Evolutionary conservation across 2,329 filamentous ascomycete species (phyloP).

Genomic region (Monilinia vaccinii-corymbosi): DNA sequence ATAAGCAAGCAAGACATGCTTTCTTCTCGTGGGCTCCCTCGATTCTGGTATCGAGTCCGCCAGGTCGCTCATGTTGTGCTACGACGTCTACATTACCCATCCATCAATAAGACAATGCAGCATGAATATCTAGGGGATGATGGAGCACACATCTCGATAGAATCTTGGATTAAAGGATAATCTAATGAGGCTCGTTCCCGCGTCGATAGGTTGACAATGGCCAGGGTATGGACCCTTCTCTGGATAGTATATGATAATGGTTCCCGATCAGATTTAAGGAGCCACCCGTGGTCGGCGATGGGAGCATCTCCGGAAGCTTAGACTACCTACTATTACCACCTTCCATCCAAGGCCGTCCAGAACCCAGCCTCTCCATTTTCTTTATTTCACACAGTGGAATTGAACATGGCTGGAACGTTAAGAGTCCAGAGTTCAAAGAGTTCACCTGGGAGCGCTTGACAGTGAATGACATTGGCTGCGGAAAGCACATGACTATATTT

Average conservation of each 20-base stretch:
- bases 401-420: not conserved
- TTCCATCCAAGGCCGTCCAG: not conserved
- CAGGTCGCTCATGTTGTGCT: slow-evolving; percentile 9
- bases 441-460: not conserved
- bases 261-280: not conserved
- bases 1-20: slow-evolving; percentile 5
- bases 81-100: not conserved
- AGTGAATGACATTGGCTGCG: slow-evolving; percentile 3
- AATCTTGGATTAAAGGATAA: not conserved
- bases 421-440: not conserved
- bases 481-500: slow-evolving; percentile 20
- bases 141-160: not conserved
- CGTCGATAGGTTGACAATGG: not conserved
- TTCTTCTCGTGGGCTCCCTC: not conserved
- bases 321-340: not conserved
- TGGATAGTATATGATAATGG: not conserved
- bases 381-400: not conserved
- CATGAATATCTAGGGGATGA: not conserved
- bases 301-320: not conserved
- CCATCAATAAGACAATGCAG: too few relatives aligned
- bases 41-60: slow-evolving; percentile 3
- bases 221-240: not conserved
- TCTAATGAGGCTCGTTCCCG: not conserved
- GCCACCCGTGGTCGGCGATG: not conserved
- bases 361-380: slow-evolving; percentile 8